These are phyloP conservation scores for Brassica rapa DNA, from an alignment of 345 rosid genomes.

Conservation along the genomic window DNA sequence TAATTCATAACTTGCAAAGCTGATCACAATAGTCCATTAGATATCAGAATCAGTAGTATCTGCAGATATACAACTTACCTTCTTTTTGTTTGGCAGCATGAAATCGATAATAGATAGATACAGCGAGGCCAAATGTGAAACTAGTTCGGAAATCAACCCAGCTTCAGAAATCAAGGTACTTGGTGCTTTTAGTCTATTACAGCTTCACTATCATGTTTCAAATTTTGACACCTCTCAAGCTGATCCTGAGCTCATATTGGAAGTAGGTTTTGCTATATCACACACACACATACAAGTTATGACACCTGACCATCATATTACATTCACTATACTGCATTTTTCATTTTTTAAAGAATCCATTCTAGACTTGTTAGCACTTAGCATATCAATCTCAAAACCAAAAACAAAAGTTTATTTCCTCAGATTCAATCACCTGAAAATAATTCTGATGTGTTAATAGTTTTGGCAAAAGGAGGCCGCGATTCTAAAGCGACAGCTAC, in stretches of 20 bases:
- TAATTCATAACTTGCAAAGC: no score
- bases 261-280: neutral
- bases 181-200: neutral
- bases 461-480: slow-evolving; percentile 84
- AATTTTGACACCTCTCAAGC: neutral
- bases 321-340: neutral
- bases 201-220: slow-evolving; percentile 4
- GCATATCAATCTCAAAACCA: neutral
- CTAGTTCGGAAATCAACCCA: slow-evolving; percentile 1
- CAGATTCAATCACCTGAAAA: slow-evolving; percentile 22
- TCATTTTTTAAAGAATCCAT: neutral
- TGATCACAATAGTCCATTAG: no score
- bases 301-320: neutral
- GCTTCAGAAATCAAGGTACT: slow-evolving; percentile 29
- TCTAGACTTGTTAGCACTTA: slow-evolving; percentile 11
- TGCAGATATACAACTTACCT: no score
- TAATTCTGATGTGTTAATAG: slow-evolving; percentile 43
- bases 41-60: no score
- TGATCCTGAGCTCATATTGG: slow-evolving; percentile 11
- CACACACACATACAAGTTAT: neutral
- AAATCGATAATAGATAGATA: slow-evolving; percentile 34
- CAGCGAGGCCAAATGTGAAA: slow-evolving; percentile 29
- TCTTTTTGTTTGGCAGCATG: slow-evolving; percentile 32
- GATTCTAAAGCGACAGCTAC: slow-evolving; percentile 66
- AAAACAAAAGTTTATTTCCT: neutral